phyloP scores from a whole-genome alignment of 345 rosid genomes.

The Anacardium occidentale region DNA sequence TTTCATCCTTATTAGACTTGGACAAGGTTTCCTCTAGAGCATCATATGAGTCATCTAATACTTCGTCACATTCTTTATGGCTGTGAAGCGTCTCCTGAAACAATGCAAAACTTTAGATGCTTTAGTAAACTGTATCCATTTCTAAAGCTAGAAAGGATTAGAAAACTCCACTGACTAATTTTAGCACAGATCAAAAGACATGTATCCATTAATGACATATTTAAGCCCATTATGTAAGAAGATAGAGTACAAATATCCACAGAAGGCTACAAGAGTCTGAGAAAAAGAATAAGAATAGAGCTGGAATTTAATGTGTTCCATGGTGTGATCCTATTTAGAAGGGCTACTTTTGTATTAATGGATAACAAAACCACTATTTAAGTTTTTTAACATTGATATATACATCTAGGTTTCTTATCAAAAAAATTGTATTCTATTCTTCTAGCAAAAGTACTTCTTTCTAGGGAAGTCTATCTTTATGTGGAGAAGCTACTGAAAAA shows the following conservation, averaged over 20 bases:
- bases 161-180: not conserved
- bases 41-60: conserved; percentile 16
- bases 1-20: conserved; percentile 17
- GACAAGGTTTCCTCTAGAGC: conserved; percentile 12
- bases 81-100: conserved; percentile 52
- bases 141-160: not conserved
- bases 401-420: too few relatives aligned
- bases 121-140: not conserved
- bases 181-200: not conserved
- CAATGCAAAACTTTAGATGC: not conserved
- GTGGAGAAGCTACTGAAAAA: not conserved
- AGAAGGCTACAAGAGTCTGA: not conserved
- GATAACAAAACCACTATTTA: too few relatives aligned
- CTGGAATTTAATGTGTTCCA: not conserved
- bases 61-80: conserved; percentile 26
- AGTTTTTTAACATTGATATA: too few relatives aligned
- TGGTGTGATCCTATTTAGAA: too few relatives aligned
- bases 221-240: not conserved
- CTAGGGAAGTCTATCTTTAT: not conserved
- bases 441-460: not conserved
- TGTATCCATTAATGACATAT: not conserved
- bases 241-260: not conserved
- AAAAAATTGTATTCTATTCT: not conserved
- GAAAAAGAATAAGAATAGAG: not conserved
- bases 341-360: too few relatives aligned